Evolutionary conservation across 495 filamentous ascomycete genomes (phyloP), one percentile per base, ranked within the genome.

Genomic region (Saxophila tyrrhenica): DNA sequence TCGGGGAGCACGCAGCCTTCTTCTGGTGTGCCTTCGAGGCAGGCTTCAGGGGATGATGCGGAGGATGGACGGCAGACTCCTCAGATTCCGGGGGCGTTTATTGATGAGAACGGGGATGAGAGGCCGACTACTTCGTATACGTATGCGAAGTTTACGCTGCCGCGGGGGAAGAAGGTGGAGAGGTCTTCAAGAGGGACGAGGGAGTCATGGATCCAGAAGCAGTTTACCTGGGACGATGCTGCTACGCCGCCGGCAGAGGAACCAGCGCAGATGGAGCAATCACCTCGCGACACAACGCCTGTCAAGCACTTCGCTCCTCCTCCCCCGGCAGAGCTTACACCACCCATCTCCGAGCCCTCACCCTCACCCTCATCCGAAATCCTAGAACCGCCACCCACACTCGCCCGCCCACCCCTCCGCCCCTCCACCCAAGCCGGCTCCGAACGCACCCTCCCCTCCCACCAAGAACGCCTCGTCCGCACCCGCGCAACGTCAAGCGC

Each of bases 121-220:
- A 35, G 52, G 46, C 35, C 42, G 39, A 79, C 83, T 8, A 78
- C 85, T 10, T 85, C 87, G 0, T 90, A 94, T 64, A 83, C 81
- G 21, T 91, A 95, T 63, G 81, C 87, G 20, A 90, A 84, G 56
- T 95, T 85, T 64, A 72, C 80, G 0, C 73, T 96, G 32, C 91
- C 89, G 0, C 82, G 92, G 24, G 91, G 90, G 3, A 84, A 89
- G 54, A 73, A 75, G 39, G 62, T 94, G 32, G 80, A 90, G 29
- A 76, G 84, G 42, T 76, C 85, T 51, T 89, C 87, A 0, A 68
- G 79, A 24, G 72, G 83, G 15, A 78, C 84, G 48, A 75, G 77
- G 17, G 82, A 85, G 38, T 68, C 77, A 17, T 74, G 80, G 56
- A 75, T 78, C 49, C 79, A 69, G 45, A 74, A 70, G 60, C 78